Conservation (phyloP, 495 filamentous ascomycete genomes). For the Podospora pseudopauciseta region DNA sequence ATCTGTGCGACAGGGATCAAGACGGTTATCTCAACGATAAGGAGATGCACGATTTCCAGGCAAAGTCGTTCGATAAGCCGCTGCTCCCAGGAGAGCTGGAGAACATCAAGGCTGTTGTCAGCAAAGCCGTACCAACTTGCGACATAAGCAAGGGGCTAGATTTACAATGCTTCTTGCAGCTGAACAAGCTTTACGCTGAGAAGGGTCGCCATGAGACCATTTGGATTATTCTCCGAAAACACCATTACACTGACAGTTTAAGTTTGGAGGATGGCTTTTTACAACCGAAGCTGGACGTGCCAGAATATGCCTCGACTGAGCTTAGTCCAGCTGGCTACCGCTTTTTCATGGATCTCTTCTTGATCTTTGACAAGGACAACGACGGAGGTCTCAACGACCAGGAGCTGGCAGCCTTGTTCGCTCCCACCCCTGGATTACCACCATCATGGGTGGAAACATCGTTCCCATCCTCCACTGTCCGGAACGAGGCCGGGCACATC, state of each 20-base stretch:
- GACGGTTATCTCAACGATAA: conserved; percentile 90
- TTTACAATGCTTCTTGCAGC: conserved; percentile 72
- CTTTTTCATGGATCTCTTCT: conserved; percentile 95
- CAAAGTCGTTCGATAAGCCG: conserved; percentile 83
- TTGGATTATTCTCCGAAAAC: conserved; percentile 93
- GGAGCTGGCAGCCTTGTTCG: conserved; percentile 82
- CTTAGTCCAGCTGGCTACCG: conserved; percentile 91
- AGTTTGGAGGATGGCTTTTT: conserved; percentile 86
- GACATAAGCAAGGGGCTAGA: conserved; percentile 71
- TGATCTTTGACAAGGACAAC: conserved; percentile 94
- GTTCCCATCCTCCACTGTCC: conserved; percentile 90
- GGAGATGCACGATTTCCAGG: conserved; percentile 87
- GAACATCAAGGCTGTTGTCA: conserved; percentile 82
- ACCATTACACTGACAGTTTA: conserved; percentile 92
- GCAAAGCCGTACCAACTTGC: conserved; percentile 60
- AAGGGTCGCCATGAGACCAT: conserved; percentile 98
- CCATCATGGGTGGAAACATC: conserved; percentile 76
- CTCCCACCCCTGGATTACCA: conserved; percentile 87
- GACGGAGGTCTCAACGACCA: conserved; percentile 86
- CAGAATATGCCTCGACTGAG: conserved; percentile 85
- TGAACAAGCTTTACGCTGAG: conserved; percentile 94
- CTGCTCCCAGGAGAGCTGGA: conserved; percentile 72
- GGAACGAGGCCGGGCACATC: conserved; percentile 91
- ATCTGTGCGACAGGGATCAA: conserved; percentile 91
- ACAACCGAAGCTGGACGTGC: conserved; percentile 92